Evolutionary conservation across 306 rosid species (phyloP).

Genomic region (Mimosa pudica): DNA sequence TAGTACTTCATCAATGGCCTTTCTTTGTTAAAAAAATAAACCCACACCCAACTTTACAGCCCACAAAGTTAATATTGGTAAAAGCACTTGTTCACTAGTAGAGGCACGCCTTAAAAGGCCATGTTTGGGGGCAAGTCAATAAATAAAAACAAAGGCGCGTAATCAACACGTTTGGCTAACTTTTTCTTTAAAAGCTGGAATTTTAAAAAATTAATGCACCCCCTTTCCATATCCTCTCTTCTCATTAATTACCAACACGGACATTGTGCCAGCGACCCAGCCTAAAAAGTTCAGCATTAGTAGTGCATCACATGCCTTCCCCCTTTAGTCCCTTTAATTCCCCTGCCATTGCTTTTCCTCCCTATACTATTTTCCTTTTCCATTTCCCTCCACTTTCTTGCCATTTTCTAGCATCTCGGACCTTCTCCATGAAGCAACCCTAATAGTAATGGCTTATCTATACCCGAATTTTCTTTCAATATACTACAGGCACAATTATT

Average conservation of each 20-base stretch:
- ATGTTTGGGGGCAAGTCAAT: slow-evolving; percentile 28
- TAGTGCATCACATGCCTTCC: slow-evolving; percentile 44
- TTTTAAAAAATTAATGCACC: not conserved
- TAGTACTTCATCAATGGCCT: not conserved
- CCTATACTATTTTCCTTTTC: not conserved
- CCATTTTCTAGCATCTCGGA: not conserved
- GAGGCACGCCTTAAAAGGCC: not conserved
- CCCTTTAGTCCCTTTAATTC: not conserved
- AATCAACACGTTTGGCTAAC: slow-evolving; percentile 42
- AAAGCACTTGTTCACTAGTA: not conserved
- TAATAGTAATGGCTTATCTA: not conserved
- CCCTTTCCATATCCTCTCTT: not conserved
- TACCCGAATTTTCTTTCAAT: not conserved
- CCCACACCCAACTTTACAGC: slow-evolving; percentile 4
- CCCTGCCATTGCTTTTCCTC: not conserved
- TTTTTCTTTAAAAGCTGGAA: slow-evolving; percentile 29
- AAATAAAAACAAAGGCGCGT: slow-evolving; percentile 23
- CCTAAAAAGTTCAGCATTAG: slow-evolving; percentile 35
- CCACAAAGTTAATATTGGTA: not conserved
- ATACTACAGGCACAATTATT: not conserved
- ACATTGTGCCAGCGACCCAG: slow-evolving; percentile 22
- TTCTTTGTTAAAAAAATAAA: slow-evolving; percentile 21
- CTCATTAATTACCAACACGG: slow-evolving; percentile 42
- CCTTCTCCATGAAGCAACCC: not conserved
- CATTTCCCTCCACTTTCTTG: slow-evolving; percentile 18